Percentiles rank a stretch among this genome's conserved stretches.
phyloP scores from a whole-genome alignment of 345 rosid species.

The Carallia pectinifolia region DNA sequence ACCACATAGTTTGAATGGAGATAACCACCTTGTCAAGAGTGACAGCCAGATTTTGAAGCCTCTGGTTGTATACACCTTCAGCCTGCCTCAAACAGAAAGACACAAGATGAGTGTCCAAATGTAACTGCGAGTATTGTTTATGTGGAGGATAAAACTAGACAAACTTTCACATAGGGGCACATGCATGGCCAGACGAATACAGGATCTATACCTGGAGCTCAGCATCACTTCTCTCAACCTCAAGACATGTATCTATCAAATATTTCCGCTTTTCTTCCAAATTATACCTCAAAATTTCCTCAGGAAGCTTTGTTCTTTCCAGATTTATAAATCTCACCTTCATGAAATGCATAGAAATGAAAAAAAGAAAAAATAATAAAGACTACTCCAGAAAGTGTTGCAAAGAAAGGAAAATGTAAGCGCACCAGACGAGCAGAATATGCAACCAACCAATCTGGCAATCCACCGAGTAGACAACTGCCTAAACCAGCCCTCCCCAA shows the following conservation, averaged over 20 bases:
- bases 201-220: slow-evolving; percentile 83
- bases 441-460: slow-evolving; percentile 94
- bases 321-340: slow-evolving; percentile 95
- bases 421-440: slow-evolving; percentile 96
- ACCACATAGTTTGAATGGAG: slow-evolving; percentile 2
- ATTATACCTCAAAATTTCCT: slow-evolving; percentile 84
- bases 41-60: slow-evolving; percentile 97
- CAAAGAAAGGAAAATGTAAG: slow-evolving; percentile 4
- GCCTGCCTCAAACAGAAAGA: slow-evolving; percentile 55
- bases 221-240: slow-evolving; percentile 96
- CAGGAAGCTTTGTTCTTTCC: slow-evolving; percentile 97
- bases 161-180: neutral
- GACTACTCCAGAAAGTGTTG: neutral
- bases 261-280: slow-evolving; percentile 91
- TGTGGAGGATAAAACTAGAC: slow-evolving; percentile 1
- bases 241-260: slow-evolving; percentile 64
- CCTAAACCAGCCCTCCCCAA: slow-evolving; percentile 97
- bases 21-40: slow-evolving; percentile 92
- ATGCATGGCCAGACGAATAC: neutral
- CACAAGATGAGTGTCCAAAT: slow-evolving; percentile 20
- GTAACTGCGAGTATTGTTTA: slow-evolving; percentile 16
- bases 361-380: slow-evolving; percentile 3
- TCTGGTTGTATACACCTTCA: slow-evolving; percentile 99
- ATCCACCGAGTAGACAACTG: slow-evolving; percentile 95
- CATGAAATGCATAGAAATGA: slow-evolving; percentile 27